Base-by-base conservation (phyloP, 2,329 filamentous ascomycete genomes). In the Microcyclosporella mali region DNA sequence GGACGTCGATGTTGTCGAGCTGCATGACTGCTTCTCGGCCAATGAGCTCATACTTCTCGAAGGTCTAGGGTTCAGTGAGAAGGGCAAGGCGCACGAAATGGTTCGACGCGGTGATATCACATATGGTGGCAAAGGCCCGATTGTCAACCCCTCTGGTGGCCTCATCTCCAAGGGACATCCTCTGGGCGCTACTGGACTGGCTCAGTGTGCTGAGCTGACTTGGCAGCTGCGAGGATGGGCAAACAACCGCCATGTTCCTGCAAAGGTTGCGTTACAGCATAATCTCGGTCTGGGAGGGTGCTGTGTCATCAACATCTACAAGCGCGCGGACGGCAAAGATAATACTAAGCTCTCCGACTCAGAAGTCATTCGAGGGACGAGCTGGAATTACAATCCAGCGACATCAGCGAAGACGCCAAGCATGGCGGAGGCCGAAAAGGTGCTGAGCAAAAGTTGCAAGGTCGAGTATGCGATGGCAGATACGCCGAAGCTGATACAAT, bases 101-200 rank as follows among this genome's bases (percentile, higher is more conserved):
- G 88, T 97, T 19, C 80, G 88, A 37, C 69, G 68, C 11, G 89
- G 89, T 17, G 88, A 89, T 58, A 95, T 97, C 60, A 97, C 90
- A 2, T 95, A 95, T 64, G 88, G 89, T 41, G 78, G 85, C 35
- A 77, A 78, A 58, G 80, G 75, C 48, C 73, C 86, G 63, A 78
- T 97, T 49, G 79, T 97, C 65, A 97, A 97, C 68, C 90, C 90
- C 1, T 94, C 87, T 0, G 46, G 46, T 10, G 90, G 90, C 1
- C 77, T 97, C 44, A 97, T 97, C 60, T 92, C 85, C 52, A 97
- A 97, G 72, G 90, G 90, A 33, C 90, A 97, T 65, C 90, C 90
- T 0, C 80, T 97, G 3, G 90, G 90, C 21, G 90, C 90, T 0
- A 94, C 88, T 0, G 90, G 90, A 14, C 77, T 97, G 40, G 90